Conservation (phyloP, 345 rosid genomes). For the Salix dunnii region DNA sequence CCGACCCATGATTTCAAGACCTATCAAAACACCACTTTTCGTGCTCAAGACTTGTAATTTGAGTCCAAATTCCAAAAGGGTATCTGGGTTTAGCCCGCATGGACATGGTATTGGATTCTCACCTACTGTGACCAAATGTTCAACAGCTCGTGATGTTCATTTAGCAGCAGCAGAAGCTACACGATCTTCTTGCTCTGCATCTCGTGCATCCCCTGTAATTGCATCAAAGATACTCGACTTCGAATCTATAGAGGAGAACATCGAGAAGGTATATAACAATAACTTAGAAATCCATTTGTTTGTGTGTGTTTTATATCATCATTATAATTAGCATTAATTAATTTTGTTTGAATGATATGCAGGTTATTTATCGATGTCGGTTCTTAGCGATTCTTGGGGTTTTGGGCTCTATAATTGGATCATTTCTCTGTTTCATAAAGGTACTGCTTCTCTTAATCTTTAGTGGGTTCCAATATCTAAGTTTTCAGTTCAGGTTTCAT, state of each 20-base stretch:
- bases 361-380: conserved; percentile 68
- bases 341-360: conserved; percentile 4
- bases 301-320: neutral
- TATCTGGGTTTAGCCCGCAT: neutral
- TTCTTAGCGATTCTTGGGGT: conserved; percentile 76
- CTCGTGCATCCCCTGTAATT: conserved; percentile 23
- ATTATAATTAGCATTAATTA: neutral
- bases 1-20: neutral
- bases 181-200: conserved; percentile 5
- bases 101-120: neutral
- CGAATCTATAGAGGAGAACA: conserved; percentile 47
- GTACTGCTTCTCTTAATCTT: conserved; percentile 19
- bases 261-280: conserved; percentile 54
- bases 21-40: neutral
- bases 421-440: conserved; percentile 76
- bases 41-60: neutral
- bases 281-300: neutral
- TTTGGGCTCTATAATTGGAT: conserved; percentile 69
- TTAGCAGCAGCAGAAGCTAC: conserved; percentile 9
- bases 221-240: conserved; percentile 19
- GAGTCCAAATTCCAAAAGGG: neutral
- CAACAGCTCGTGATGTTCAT: conserved; percentile 5
- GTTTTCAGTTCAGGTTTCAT: too few relatives aligned
- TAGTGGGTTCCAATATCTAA: neutral
- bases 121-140: conserved; percentile 8